Evolutionary conservation across 768 basidiomycete species (phyloP).

Genomic region (Cyclocybe cylindracea): DNA sequence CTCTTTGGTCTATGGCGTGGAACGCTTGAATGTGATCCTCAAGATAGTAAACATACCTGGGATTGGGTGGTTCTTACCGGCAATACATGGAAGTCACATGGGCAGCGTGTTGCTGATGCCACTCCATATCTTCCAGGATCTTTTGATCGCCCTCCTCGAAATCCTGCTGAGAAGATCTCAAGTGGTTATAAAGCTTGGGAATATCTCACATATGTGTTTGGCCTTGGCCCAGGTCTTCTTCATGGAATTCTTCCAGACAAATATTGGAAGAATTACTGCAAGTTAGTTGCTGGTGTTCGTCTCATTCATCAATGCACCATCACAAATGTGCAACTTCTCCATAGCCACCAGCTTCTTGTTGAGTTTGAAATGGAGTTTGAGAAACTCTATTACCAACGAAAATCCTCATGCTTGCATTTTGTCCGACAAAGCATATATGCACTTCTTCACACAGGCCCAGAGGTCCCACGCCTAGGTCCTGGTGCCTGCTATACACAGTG

Average conservation of each 20-base stretch:
- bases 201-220: slow-evolving; percentile 31
- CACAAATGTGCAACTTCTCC: slow-evolving; percentile 11
- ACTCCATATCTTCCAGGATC: slow-evolving; percentile 23
- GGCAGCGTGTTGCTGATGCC: slow-evolving; percentile 7
- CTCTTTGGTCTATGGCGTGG: slow-evolving; percentile 33
- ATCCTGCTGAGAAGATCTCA: slow-evolving; percentile 21
- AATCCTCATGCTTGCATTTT: slow-evolving; percentile 30
- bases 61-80: slow-evolving; percentile 29
- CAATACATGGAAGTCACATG: slow-evolving; percentile 31
- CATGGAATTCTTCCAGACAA: slow-evolving; percentile 21
- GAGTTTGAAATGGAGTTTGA: slow-evolving; percentile 35
- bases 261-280: slow-evolving; percentile 34
- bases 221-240: slow-evolving; percentile 33
- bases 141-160: slow-evolving; percentile 27
- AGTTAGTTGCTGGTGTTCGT: slow-evolving; percentile 24
- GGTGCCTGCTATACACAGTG: slow-evolving; percentile 18
- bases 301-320: slow-evolving; percentile 27
- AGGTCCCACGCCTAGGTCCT: slow-evolving; percentile 30
- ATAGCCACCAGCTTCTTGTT: slow-evolving; percentile 21
- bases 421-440: slow-evolving; percentile 34
- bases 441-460: slow-evolving; percentile 28
- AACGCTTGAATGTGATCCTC: slow-evolving; percentile 25
- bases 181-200: slow-evolving; percentile 38
- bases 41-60: slow-evolving; percentile 14
- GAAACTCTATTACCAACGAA: slow-evolving; percentile 29